phyloP scores from a whole-genome alignment of 1,139 yeast species.

The Yamadazyma diospyri region DNA sequence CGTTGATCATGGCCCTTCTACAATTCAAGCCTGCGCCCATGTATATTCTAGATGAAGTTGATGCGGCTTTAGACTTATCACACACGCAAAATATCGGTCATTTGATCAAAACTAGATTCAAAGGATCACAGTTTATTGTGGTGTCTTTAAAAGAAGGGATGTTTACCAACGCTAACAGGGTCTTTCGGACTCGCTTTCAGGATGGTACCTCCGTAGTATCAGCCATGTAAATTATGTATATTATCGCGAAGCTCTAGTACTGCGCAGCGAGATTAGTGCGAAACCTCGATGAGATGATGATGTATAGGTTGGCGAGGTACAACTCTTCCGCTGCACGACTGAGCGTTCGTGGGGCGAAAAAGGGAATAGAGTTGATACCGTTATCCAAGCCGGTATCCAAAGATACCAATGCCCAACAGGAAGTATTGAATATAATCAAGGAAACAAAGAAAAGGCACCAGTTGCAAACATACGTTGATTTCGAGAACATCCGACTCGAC shows the following conservation, averaged over 20 bases:
- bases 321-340: no score
- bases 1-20: slow-evolving; percentile 83
- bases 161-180: slow-evolving; percentile 95
- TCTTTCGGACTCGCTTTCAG: slow-evolving; percentile 89
- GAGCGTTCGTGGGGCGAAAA: no score
- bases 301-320: no score
- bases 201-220: slow-evolving; percentile 95
- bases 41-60: slow-evolving; percentile 96
- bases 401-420: no score
- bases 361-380: no score
- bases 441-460: background rate
- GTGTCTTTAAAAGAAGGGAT: slow-evolving; percentile 96
- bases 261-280: no score
- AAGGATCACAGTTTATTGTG: slow-evolving; percentile 93
- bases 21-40: slow-evolving; percentile 98
- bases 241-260: no score
- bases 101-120: slow-evolving; percentile 87
- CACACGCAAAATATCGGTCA: slow-evolving; percentile 98
- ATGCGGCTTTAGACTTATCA: slow-evolving; percentile 94
- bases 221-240: slow-evolving; percentile 19
- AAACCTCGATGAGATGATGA: no score
- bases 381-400: no score
- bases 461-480: slow-evolving; percentile 7
- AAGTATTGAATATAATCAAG: background rate
- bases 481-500: slow-evolving; percentile 13